Base-by-base conservation (phyloP, 2,329 filamentous ascomycete species). In the Allantophomopsis cytisporea region DNA sequence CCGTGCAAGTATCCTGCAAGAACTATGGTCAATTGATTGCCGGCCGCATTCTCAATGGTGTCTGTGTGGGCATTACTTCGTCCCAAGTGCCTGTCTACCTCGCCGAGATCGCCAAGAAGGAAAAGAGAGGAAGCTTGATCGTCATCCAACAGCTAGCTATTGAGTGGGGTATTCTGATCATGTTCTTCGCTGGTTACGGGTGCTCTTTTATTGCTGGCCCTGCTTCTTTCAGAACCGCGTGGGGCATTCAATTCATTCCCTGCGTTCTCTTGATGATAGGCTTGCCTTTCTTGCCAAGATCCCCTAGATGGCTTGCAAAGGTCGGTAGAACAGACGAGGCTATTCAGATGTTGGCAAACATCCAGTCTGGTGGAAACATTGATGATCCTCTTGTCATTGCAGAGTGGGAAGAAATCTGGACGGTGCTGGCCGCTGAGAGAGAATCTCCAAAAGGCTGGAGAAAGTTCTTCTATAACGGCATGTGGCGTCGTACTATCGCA, bases 21-120 rank as follows among this genome's bases (percentile, higher is more conserved):
- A 69, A 71, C 52, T 73, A 78, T 41, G 64, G 61, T 31, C 76
- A 76, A 80, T 65, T 86, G 16, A 71, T 80, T 36, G 74, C 71
- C 18, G 79, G 80, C 36, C 79, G 80, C 49, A 56, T 82, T 54
- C 73, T 86, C 61, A 83, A 83, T 59, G 80, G 80, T 43, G 54
- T 84, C 46, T 71, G 72, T 36, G 79, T 84, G 43, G 81, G 80
- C 47, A 83, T 84, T 54, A 79, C 73, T 56, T 83, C 77, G 17
- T 76, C 80, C 18, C 76, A 83, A 53, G 80, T 82, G 2, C 78
- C 77, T 0, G 77, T 82, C 42, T 83, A 83, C 55, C 73, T 83
- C 37, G 72, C 76, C 23, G 80, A 84, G 53, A 65, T 68, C 13
- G 57, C 63, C 1, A 57, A 57, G 3, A 59, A 61, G 15, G 56